These are phyloP conservation scores for Arachnopeziza araneosa DNA, from an alignment of 2,329 filamentous ascomycete genomes.

Conservation along the genomic window DNA sequence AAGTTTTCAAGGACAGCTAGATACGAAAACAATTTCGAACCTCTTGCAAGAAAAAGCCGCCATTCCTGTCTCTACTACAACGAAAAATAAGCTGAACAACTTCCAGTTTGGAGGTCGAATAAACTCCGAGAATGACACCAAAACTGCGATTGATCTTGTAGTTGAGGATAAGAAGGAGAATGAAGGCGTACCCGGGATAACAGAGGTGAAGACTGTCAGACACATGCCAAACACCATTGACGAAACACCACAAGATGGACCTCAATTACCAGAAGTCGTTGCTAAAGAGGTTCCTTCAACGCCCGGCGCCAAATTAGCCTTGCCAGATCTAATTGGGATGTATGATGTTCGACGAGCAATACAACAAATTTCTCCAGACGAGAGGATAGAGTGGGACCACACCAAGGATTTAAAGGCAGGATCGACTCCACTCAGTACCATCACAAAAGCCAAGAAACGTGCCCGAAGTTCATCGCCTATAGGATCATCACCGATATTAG, in stretches of 20 bases:
- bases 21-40: constrained; percentile 16
- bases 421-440: constrained; percentile 41
- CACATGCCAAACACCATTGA: neutral
- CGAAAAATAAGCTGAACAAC: constrained; percentile 54
- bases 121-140: constrained; percentile 19
- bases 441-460: constrained; percentile 50
- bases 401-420: constrained; percentile 40
- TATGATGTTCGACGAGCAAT: constrained; percentile 37
- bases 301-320: constrained; percentile 47
- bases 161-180: constrained; percentile 28
- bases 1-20: constrained; percentile 23
- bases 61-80: constrained; percentile 43
- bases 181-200: neutral
- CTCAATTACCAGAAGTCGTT: constrained; percentile 3
- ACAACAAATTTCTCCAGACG: constrained; percentile 51
- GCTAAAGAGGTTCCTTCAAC: constrained; percentile 36
- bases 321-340: constrained; percentile 51
- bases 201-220: neutral
- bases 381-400: constrained; percentile 55
- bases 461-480: constrained; percentile 68
- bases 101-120: constrained; percentile 45
- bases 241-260: neutral
- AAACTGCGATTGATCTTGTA: constrained; percentile 14
- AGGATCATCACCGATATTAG: constrained; percentile 54
- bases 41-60: constrained; percentile 26